Conservation (phyloP, 2,329 filamentous ascomycete genomes). For the Chalaropsis ovoidea region DNA sequence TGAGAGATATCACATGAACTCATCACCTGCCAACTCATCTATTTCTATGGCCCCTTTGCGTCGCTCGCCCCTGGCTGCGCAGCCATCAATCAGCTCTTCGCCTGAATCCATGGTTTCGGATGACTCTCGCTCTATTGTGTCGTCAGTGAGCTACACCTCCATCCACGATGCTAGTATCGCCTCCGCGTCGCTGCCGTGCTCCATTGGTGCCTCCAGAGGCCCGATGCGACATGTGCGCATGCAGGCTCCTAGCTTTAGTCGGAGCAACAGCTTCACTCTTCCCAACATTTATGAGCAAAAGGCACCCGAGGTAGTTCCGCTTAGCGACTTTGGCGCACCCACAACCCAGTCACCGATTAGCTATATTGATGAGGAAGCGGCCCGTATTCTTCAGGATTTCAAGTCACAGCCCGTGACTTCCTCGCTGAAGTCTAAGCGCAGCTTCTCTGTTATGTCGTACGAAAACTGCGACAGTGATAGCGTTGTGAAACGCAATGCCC, state of each 20-base stretch:
- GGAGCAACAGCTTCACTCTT: not conserved
- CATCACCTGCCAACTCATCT: conserved; percentile 39
- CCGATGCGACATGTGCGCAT: conserved; percentile 6
- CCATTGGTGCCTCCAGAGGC: not conserved
- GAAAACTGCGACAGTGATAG: conserved; percentile 46
- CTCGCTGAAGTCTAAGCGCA: conserved; percentile 16
- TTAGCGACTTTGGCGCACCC: conserved; percentile 12
- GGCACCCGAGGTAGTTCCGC: not conserved
- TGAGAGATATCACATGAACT: conserved; percentile 44
- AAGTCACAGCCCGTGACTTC: conserved; percentile 9
- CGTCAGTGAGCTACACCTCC: conserved; percentile 51
- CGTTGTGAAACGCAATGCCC: conserved; percentile 39
- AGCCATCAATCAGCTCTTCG: conserved; percentile 53
- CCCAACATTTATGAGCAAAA: not conserved
- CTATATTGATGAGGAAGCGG: conserved; percentile 16
- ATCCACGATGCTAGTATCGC: conserved; percentile 45
- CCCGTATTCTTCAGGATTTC: conserved; percentile 19
- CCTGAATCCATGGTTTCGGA: conserved; percentile 60
- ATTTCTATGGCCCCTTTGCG: conserved; percentile 40
- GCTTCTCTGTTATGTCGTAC: conserved; percentile 27
- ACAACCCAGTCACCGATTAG: conserved; percentile 6
- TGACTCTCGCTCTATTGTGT: conserved; percentile 50
- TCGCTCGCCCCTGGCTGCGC: conserved; percentile 54
- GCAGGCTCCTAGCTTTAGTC: not conserved
- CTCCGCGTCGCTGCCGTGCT: conserved; percentile 38